phyloP scores from a whole-genome alignment of 192 early-diverging fungal species.

The Rhizophagus sp. region DNA sequence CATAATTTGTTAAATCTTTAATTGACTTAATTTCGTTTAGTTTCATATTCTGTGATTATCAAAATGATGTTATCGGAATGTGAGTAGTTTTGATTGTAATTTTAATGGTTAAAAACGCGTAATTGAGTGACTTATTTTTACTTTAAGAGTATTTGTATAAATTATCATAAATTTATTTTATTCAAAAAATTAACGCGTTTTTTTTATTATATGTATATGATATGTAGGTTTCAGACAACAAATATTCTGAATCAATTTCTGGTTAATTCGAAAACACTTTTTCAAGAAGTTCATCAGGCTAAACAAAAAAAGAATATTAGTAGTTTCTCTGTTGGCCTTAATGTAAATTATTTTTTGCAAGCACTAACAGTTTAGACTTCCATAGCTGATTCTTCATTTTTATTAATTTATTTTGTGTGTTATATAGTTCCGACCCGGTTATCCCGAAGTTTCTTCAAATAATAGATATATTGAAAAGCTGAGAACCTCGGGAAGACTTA shows the following conservation, averaged over 20 bases:
- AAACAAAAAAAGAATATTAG: slow-evolving; percentile 22
- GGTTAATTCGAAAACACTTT: slow-evolving; percentile 2
- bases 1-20: not conserved
- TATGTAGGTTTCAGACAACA: slow-evolving; percentile 17
- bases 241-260: slow-evolving; percentile 21
- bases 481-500: slow-evolving; percentile 5
- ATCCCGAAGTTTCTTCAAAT: slow-evolving; percentile 28
- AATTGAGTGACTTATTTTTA: not conserved
- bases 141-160: too few relatives aligned
- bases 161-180: not conserved
- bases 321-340: slow-evolving; percentile 23
- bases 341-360: not conserved
- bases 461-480: slow-evolving; percentile 1
- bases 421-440: slow-evolving; percentile 26
- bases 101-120: not conserved
- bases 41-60: slow-evolving; percentile 31
- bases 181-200: not conserved
- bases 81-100: not conserved
- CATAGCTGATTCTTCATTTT: not conserved
- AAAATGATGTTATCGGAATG: slow-evolving; percentile 31
- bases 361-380: not conserved
- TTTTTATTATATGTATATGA: not conserved
- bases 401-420: too few relatives aligned
- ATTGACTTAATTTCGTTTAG: not conserved
- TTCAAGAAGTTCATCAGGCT: slow-evolving; percentile 21